These are phyloP conservation scores for Salix exigua DNA, from an alignment of 345 rosid species.

Conservation along the genomic window DNA sequence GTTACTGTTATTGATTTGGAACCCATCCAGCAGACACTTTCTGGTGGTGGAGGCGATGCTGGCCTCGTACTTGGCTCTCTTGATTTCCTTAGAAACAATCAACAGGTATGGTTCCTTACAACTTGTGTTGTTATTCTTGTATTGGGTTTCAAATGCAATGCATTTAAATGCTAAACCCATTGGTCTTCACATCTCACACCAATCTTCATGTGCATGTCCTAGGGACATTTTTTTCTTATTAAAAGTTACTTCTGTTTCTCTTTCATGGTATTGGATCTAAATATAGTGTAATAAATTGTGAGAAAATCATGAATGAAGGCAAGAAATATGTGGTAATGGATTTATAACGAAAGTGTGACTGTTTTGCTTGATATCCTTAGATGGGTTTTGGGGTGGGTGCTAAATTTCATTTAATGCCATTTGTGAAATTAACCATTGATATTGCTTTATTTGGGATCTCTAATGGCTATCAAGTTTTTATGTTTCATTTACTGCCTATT, in stretches of 20 bases:
- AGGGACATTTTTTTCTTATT: too few relatives aligned
- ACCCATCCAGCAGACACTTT: constrained; percentile 52
- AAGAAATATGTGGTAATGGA: not conserved
- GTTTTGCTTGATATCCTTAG: not conserved
- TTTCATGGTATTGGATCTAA: not conserved
- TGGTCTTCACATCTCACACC: too few relatives aligned
- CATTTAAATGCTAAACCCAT: too few relatives aligned
- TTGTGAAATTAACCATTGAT: too few relatives aligned
- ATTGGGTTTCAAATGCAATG: not conserved
- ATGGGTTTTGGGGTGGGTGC: not conserved
- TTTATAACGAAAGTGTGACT: not conserved
- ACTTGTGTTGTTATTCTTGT: constrained; percentile 9
- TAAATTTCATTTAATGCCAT: not conserved
- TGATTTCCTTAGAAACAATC: constrained; percentile 88
- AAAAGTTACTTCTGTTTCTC: not conserved
- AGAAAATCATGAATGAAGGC: not conserved
- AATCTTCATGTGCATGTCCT: too few relatives aligned
- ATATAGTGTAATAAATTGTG: not conserved
- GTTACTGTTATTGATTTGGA: constrained; percentile 12
- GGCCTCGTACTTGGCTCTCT: constrained; percentile 74
- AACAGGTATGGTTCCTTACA: constrained; percentile 49
- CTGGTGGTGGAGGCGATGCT: constrained; percentile 36
- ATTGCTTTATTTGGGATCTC: not conserved
- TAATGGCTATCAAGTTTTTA: not conserved
- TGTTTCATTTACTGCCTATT: too few relatives aligned